These are phyloP conservation scores for Clarireedia sp. DNA, from an alignment of 2,329 filamentous ascomycete species.

Conservation along the genomic window DNA sequence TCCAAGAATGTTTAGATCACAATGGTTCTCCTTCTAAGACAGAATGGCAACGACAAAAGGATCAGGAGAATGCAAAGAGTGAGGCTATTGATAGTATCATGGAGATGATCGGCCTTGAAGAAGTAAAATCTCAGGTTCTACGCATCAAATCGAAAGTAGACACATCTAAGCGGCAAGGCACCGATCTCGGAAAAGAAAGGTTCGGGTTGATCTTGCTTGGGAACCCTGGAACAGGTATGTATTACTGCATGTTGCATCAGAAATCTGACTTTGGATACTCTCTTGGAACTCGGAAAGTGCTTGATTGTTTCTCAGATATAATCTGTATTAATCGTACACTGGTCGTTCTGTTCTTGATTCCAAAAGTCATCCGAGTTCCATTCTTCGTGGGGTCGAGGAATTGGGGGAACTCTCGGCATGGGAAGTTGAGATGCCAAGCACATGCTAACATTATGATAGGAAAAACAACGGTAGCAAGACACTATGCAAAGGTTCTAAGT, in stretches of 20 bases:
- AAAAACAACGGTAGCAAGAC: conserved; percentile 62
- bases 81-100: conserved; percentile 55
- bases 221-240: conserved; percentile 64
- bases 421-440: too few relatives aligned
- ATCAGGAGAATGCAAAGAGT: conserved; percentile 42
- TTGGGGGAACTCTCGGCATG: background rate
- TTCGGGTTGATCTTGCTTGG: conserved; percentile 58
- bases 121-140: conserved; percentile 58
- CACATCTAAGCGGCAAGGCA: conserved; percentile 46
- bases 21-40: conserved; percentile 30
- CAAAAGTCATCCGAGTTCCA: too few relatives aligned
- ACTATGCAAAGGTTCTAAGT: conserved; percentile 59
- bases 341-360: too few relatives aligned
- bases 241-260: background rate
- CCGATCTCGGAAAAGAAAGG: conserved; percentile 48
- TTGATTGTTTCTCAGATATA: too few relatives aligned
- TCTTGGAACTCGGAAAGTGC: too few relatives aligned
- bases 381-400: background rate
- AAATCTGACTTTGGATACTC: too few relatives aligned
- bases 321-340: too few relatives aligned
- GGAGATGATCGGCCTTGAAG: conserved; percentile 62
- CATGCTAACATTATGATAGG: conserved; percentile 50
- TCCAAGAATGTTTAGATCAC: conserved; percentile 13
- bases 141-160: conserved; percentile 57
- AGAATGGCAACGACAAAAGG: conserved; percentile 58